phyloP scores from a whole-genome alignment of 2,329 filamentous ascomycete genomes.

The Fusarium verrucosum region DNA sequence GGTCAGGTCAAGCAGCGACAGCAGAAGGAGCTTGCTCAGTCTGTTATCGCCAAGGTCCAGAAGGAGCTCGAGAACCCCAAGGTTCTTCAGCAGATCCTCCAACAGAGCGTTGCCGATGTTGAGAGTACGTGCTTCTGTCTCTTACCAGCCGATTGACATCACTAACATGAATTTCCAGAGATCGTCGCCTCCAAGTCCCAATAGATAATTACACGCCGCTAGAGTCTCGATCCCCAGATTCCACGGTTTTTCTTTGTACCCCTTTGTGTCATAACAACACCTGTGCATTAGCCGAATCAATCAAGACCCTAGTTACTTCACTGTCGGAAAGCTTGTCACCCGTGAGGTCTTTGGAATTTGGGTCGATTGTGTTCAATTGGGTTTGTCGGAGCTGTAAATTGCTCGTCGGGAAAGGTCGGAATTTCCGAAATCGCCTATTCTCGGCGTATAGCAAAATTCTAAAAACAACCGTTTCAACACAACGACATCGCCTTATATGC shows the following conservation, averaged over 20 bases:
- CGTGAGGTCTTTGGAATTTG: constrained; percentile 35
- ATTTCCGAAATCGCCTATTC: constrained; percentile 38
- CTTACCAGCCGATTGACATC: neutral
- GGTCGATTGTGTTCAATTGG: constrained; percentile 33
- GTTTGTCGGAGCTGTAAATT: constrained; percentile 37
- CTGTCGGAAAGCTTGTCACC: constrained; percentile 25
- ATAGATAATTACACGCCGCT: constrained; percentile 58
- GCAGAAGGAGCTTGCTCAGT: constrained; percentile 93
- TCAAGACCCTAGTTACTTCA: constrained; percentile 48
- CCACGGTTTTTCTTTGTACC: constrained; percentile 62
- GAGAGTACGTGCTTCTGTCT: constrained; percentile 73
- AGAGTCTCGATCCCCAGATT: constrained; percentile 51
- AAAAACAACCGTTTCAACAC: constrained; percentile 29
- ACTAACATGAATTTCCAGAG: constrained; percentile 57
- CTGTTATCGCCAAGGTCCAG: constrained; percentile 94
- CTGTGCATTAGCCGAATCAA: constrained; percentile 70
- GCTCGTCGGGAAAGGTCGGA: constrained; percentile 42
- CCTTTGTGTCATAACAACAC: constrained; percentile 63
- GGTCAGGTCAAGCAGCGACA: constrained; percentile 98
- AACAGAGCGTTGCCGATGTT: constrained; percentile 94
- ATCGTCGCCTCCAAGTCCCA: constrained; percentile 71
- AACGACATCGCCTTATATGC: neutral
- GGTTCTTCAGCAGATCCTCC: constrained; percentile 94
- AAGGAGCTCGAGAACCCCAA: constrained; percentile 99
- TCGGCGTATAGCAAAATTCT: constrained; percentile 23